Base-by-base conservation (phyloP, 116 monocot genomes). In the Papilionanthe hybrid region DNA sequence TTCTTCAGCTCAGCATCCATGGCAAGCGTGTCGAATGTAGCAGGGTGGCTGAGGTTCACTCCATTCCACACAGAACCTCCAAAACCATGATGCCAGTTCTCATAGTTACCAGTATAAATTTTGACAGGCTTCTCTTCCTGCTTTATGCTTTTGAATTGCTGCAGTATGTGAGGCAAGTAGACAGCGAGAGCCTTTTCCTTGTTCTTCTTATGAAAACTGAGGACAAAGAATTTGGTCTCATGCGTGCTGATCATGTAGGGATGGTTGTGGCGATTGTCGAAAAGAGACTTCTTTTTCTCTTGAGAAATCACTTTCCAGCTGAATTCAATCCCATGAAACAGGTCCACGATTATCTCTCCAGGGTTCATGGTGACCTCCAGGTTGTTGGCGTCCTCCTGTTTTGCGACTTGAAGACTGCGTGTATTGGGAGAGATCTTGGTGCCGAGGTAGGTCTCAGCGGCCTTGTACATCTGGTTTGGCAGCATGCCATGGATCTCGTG, bases 161-260 rank as follows among this genome's bases (percentile, higher is more conserved):
- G 75, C 29, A 87, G 30, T 10, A 87, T 76, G 79, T 75, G 79
- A 1, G 87, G 83, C 11, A 87, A 17, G 81, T 87, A 90, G 13
- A 67, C 6, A 15, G 65, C 30, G 47, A 85, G n/a, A 10, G 74
- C 78, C 53, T 8, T n/a, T 5, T 85, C 85, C 69, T 74, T 82
- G 83, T 87, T 73, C 72, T 85, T 79, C 76, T 56, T 79, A 72
- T 91, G 78, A 63, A 88, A 91, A 55, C 73, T 78, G 68, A 91
- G 84, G 82, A 84, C 86, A 45, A 76, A 86, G 5, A 22, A 18
- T 37, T 63, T 6, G 25, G 22, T 65, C 65, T 65, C 76, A 37
- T 22, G 23, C 2, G 22, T 75, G 18, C 48, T 3, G 18, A 1
- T 45, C 0, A 19, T 23, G 22, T 22, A 45, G 45, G 18, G 48